phyloP scores from a whole-genome alignment of 1,139 yeast genomes.

The Pichia sp. region DNA sequence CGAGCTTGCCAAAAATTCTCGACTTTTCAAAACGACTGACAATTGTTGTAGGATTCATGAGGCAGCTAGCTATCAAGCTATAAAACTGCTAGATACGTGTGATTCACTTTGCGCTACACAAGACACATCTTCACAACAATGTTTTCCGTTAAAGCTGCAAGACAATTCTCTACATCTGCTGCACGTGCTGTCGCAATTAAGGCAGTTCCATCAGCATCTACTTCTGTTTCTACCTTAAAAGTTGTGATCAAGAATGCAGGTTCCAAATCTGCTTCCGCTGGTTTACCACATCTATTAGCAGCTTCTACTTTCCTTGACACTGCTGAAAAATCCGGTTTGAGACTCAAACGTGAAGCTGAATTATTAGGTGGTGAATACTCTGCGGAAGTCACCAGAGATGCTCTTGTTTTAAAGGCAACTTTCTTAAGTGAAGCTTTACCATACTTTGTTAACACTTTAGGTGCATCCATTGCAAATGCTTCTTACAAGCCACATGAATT shows the following conservation, averaged over 20 bases:
- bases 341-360: conserved; percentile 92
- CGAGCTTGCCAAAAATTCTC: neutral
- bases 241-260: conserved; percentile 81
- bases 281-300: conserved; percentile 79
- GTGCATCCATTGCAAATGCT: conserved; percentile 66
- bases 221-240: conserved; percentile 53
- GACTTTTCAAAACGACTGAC: conserved; percentile 1
- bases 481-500: conserved; percentile 78
- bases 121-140: conserved; percentile 4
- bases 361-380: conserved; percentile 79
- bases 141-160: conserved; percentile 14
- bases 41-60: too few relatives aligned
- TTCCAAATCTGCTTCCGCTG: conserved; percentile 62
- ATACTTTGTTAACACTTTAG: conserved; percentile 81
- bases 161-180: conserved; percentile 16
- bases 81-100: neutral
- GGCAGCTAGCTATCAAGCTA: too few relatives aligned
- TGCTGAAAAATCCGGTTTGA: conserved; percentile 74
- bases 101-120: neutral
- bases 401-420: conserved; percentile 68
- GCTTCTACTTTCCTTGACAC: conserved; percentile 85
- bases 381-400: conserved; percentile 73
- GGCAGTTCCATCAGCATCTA: conserved; percentile 32
- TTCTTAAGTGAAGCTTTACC: conserved; percentile 88
- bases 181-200: conserved; percentile 34